These are phyloP conservation scores for Lachnellula cervina DNA, from an alignment of 2,329 filamentous ascomycete genomes.

Conservation along the genomic window DNA sequence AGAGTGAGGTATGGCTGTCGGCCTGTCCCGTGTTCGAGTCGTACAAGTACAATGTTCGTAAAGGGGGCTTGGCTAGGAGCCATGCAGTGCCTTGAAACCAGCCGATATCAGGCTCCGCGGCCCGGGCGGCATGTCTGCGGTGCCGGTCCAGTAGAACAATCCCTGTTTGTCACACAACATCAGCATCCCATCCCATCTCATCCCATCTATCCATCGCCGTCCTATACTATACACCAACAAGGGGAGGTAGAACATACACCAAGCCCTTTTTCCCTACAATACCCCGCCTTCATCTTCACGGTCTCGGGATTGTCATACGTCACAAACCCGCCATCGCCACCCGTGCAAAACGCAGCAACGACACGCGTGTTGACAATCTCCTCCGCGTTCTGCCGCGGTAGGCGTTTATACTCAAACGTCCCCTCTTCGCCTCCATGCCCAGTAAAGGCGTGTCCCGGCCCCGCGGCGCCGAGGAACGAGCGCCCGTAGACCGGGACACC, in stretches of 20 bases:
- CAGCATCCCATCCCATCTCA: slow-evolving; percentile 5
- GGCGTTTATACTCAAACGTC: slow-evolving; percentile 67
- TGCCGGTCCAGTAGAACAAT: slow-evolving; percentile 78
- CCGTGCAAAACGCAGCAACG: slow-evolving; percentile 67
- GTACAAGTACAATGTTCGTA: slow-evolving; percentile 9
- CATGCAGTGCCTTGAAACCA: slow-evolving; percentile 54
- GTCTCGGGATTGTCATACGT: slow-evolving; percentile 76
- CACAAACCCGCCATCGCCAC: slow-evolving; percentile 71
- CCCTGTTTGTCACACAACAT: slow-evolving; percentile 44
- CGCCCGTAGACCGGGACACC: slow-evolving; percentile 73
- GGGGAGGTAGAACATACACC: slow-evolving; percentile 41
- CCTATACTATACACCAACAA: neutral
- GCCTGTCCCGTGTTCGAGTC: neutral
- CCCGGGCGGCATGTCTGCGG: slow-evolving; percentile 58
- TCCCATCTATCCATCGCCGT: neutral
- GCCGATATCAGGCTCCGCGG: slow-evolving; percentile 54
- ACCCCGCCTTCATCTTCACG: slow-evolving; percentile 69
- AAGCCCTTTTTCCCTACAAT: slow-evolving; percentile 65
- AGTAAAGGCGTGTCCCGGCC: slow-evolving; percentile 58
- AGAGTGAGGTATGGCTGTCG: neutral
- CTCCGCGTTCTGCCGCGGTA: slow-evolving; percentile 57
- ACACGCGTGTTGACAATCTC: slow-evolving; percentile 64
- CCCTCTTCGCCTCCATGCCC: slow-evolving; percentile 58
- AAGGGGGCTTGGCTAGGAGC: slow-evolving; percentile 7
- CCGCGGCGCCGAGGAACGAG: slow-evolving; percentile 63